These are phyloP conservation scores for Lepiota brunneoincarnata DNA, from an alignment of 768 basidiomycete genomes.

Conservation along the genomic window DNA sequence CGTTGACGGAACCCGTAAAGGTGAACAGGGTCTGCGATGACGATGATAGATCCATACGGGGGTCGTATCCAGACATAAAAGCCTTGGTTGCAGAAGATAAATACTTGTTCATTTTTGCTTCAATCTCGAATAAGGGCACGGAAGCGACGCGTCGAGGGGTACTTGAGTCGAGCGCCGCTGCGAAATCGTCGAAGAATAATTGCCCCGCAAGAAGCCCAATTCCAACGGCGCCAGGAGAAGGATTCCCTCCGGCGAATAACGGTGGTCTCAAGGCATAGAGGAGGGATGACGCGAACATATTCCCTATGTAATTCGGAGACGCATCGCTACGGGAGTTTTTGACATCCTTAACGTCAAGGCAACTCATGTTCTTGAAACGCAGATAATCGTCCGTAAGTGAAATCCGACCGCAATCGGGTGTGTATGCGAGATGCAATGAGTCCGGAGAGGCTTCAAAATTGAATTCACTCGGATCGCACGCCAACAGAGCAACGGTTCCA, in stretches of 20 bases:
- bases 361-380: neutral
- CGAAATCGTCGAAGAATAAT: constrained; percentile 5
- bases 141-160: neutral
- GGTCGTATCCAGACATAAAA: neutral
- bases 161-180: neutral
- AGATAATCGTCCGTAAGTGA: neutral
- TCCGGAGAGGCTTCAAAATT: neutral
- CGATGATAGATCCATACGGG: neutral
- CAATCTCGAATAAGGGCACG: neutral
- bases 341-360: neutral
- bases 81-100: neutral
- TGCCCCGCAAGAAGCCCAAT: constrained; percentile 4
- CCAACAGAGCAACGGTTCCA: neutral
- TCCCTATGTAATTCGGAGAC: neutral
- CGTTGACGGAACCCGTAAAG: neutral
- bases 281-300: neutral
- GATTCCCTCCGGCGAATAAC: neutral
- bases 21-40: neutral
- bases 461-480: constrained; percentile 1
- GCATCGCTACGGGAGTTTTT: too few relatives aligned
- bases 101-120: neutral
- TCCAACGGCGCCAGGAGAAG: neutral
- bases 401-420: neutral
- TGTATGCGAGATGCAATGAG: neutral
- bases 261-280: constrained; percentile 1